phyloP scores from a whole-genome alignment of 257 asterid species.

The Schizonepeta tenuifolia region DNA sequence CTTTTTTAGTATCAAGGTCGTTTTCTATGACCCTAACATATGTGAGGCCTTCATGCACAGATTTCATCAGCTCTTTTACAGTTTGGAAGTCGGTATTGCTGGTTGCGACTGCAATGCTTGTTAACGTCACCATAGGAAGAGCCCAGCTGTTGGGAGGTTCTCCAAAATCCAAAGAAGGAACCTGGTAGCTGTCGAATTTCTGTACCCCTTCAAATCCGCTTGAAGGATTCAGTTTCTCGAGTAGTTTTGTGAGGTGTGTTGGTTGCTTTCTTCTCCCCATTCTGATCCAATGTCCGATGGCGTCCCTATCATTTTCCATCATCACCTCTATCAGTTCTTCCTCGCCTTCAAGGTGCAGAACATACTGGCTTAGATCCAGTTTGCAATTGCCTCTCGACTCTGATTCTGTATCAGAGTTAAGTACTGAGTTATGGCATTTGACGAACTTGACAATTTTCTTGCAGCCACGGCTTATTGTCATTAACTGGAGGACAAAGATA shows the following conservation, averaged over 20 bases:
- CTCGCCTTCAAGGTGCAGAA: slow-evolving; percentile 83
- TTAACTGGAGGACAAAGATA: slow-evolving; percentile 37
- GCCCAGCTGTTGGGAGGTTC: slow-evolving; percentile 89
- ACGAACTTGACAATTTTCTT: slow-evolving; percentile 39
- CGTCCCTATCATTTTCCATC: slow-evolving; percentile 55
- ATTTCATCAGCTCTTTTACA: slow-evolving; percentile 46
- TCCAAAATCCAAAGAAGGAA: slow-evolving; percentile 56
- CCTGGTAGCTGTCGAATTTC: slow-evolving; percentile 54
- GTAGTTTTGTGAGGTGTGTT: slow-evolving; percentile 44
- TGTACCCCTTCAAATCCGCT: slow-evolving; percentile 61
- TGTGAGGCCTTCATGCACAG: slow-evolving; percentile 59
- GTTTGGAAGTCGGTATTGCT: slow-evolving; percentile 35
- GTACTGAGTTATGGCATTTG: slow-evolving; percentile 28
- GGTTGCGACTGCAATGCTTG: slow-evolving; percentile 77
- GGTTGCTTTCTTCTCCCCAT: slow-evolving; percentile 72
- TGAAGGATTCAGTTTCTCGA: slow-evolving; percentile 50
- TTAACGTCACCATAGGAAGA: slow-evolving; percentile 79
- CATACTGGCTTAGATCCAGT: slow-evolving; percentile 58
- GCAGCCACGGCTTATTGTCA: slow-evolving; percentile 31
- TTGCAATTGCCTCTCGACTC: slow-evolving; percentile 37
- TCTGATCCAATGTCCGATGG: slow-evolving; percentile 58
- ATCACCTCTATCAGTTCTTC: slow-evolving; percentile 63
- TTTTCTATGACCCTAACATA: slow-evolving; percentile 57
- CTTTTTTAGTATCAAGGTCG: slow-evolving; percentile 43
- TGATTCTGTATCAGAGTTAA: slow-evolving; percentile 37